Evolutionary conservation across 2,329 filamentous ascomycete species (phyloP), one percentile per base, ranked within the genome.

Genomic region (Aspergillus unguis): DNA sequence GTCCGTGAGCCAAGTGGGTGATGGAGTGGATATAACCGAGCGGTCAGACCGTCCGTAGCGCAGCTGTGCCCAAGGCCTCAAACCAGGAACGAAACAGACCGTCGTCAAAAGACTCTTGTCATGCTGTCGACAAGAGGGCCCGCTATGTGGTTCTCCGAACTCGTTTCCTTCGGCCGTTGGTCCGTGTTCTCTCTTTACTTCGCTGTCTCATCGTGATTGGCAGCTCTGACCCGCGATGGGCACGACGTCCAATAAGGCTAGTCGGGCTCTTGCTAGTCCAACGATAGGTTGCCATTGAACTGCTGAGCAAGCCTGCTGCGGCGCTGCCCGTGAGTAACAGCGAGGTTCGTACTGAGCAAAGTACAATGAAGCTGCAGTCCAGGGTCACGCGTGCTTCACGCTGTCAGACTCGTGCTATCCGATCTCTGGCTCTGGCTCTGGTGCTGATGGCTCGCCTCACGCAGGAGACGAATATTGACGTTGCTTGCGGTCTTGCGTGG

Each of bases 11-110:
- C 51, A 45, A 46, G 17, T 11, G 27, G 8, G 29, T 38, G 17
- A 33, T 44, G 17, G 32, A 56, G 56, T 60, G 59, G 59, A 38
- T 38, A 53, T 52, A 42, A 28, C 57, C 53, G 54, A 56, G 60
- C 58, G 58, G 58, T 61, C 58, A 60, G 61, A 58, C 51, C 49
- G 54, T 56, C 51, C 57, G 51, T 50, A 58, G 59, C 61, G 63
- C 63, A 65, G 52, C 58, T 52, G 57, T 65, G 62, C 63, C 63
- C 63, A 62, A 65, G 58, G 51, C 48, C 17, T 17, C 17, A 17
- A 17, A 17, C 17, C 17, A 57, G 56, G 55, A 55, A 59, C 54
- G 32, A 54, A 50, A 56, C 45, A 50, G 44, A 28, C 51, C 53
- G 50, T 52, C 32, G 37, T 47, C 44, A 50, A 47, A 53, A 11